Percentiles rank a stretch among this genome's conserved stretches.
Conservation (phyloP, 2,329 filamentous ascomycete species). For the Claviceps sp. region DNA sequence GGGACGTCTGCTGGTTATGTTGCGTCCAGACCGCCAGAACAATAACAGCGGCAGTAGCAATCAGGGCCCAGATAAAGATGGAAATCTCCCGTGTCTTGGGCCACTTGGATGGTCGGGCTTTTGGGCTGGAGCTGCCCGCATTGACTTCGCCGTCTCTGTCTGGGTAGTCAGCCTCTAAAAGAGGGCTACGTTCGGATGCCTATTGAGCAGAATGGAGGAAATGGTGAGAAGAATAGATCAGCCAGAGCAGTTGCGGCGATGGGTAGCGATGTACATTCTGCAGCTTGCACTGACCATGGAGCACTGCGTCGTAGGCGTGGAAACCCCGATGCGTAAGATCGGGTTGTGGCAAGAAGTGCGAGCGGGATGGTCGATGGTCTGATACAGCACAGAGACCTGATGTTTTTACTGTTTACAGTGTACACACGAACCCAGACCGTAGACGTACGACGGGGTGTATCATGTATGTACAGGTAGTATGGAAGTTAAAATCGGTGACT, state of each 20-base stretch:
- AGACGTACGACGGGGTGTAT: not conserved
- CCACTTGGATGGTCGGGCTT: slow-evolving; percentile 38
- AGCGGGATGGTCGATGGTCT: too few species aligned
- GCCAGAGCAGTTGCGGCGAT: not conserved
- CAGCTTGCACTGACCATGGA: not conserved
- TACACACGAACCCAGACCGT: not conserved
- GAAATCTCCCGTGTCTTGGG: slow-evolving; percentile 1
- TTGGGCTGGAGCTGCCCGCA: slow-evolving; percentile 74
- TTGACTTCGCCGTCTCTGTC: slow-evolving; percentile 46
- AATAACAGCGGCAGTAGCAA: slow-evolving; percentile 4
- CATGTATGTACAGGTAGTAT: too few species aligned
- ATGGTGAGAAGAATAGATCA: not conserved
- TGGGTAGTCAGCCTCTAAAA: not conserved
- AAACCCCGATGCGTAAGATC: too few species aligned
- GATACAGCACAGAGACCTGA: too few species aligned
- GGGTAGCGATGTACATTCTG: not conserved
- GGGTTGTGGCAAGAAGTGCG: too few species aligned
- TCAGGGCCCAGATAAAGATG: slow-evolving; percentile 5
- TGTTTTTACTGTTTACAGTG: not conserved
- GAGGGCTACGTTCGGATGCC: slow-evolving; percentile 5
- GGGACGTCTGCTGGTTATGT: slow-evolving; percentile 45
- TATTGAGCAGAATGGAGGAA: not conserved
- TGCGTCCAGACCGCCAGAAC: slow-evolving; percentile 46
- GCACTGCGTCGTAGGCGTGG: too few species aligned
- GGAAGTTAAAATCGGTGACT: too few species aligned